Percentiles rank a stretch among this genome's conserved stretches.
phyloP scores from a whole-genome alignment of 352 stramenopile species.

The Globisporangium mamillatum region DNA sequence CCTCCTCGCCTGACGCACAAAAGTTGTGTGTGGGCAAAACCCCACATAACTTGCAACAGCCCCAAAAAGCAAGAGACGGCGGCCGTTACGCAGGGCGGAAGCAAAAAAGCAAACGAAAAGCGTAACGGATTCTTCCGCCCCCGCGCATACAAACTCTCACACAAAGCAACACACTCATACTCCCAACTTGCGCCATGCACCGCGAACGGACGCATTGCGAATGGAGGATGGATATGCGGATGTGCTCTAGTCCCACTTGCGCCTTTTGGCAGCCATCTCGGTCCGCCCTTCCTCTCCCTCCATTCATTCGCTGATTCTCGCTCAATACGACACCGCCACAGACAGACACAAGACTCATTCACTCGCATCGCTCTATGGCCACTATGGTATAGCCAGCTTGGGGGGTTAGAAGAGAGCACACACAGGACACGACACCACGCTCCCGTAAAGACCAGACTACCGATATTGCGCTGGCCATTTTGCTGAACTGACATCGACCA shows the following conservation, averaged over 20 bases:
- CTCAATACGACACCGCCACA: not conserved
- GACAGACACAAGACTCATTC: no score
- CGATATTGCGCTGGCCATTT: no score
- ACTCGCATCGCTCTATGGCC: no score
- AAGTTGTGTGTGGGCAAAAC: not conserved
- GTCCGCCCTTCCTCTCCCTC: constrained; percentile 5
- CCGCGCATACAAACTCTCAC: not conserved
- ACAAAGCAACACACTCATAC: not conserved
- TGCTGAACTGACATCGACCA: not conserved
- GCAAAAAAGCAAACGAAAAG: not conserved
- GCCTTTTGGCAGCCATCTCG: not conserved
- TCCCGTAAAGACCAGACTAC: not conserved
- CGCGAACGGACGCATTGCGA: not conserved
- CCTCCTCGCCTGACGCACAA: not conserved
- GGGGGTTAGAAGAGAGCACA: no score
- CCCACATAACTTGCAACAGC: not conserved
- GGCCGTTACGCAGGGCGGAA: constrained; percentile 6
- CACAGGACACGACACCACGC: not conserved
- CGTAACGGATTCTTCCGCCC: not conserved
- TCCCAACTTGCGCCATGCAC: not conserved
- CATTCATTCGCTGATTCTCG: not conserved
- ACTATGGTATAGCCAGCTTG: not conserved
- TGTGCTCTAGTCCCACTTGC: not conserved
- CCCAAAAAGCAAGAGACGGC: not conserved
- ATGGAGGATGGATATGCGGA: not conserved